Conservation (phyloP, 2,329 filamentous ascomycete genomes). For the Phialemoniopsis sp. region DNA sequence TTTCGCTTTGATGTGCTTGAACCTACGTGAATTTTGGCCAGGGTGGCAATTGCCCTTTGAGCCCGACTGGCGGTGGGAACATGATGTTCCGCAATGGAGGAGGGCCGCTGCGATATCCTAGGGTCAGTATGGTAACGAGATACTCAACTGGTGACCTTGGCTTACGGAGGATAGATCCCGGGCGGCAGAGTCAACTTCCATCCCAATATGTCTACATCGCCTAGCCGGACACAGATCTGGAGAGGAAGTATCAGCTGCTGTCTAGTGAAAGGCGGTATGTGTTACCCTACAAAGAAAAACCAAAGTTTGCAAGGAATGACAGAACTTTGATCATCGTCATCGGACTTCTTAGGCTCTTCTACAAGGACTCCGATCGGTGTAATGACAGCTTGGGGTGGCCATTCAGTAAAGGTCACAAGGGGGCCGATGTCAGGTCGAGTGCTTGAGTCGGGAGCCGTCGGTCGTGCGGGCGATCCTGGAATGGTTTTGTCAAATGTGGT, state of each 20-base stretch:
- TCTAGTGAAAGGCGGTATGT: too few species aligned
- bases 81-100: neutral
- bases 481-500: too few species aligned
- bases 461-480: too few species aligned
- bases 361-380: neutral
- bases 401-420: neutral
- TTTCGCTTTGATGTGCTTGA: too few species aligned
- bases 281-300: too few species aligned
- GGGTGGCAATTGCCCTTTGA: neutral
- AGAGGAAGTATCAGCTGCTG: too few species aligned
- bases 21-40: conserved; percentile 1
- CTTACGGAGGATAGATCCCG: neutral
- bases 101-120: too few species aligned
- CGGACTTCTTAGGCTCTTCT: neutral
- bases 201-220: neutral
- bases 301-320: neutral
- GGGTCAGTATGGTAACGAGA: too few species aligned
- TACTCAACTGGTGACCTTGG: too few species aligned
- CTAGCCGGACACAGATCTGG: neutral
- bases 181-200: neutral
- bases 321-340: neutral
- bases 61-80: neutral
- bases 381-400: neutral
- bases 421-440: too few species aligned
- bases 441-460: too few species aligned